Evolutionary conservation across 208 protist genomes (phyloP).

Genomic region (Leishmania lainsoni): DNA sequence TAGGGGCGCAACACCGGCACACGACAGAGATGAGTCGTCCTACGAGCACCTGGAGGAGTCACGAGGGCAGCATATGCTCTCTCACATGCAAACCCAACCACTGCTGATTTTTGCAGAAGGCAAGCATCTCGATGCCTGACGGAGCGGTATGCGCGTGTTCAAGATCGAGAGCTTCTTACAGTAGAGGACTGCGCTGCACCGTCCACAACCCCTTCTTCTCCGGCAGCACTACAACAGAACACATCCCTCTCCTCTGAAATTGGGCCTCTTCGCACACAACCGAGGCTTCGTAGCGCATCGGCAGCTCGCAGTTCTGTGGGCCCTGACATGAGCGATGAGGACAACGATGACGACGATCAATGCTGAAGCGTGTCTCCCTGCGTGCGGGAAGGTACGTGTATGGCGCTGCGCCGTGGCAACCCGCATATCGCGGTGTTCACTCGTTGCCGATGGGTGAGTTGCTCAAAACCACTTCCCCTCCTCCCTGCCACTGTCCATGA

Average conservation of each 20-base stretch:
- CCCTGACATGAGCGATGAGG: conserved; percentile 22
- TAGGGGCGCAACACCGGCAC: neutral
- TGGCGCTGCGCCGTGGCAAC: neutral
- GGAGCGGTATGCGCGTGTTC: conserved; percentile 23
- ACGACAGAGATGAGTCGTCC: conserved; percentile 9
- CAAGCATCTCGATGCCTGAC: conserved; percentile 21
- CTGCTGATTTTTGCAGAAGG: conserved; percentile 22
- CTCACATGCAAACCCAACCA: conserved; percentile 12
- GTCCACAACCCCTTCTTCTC: neutral
- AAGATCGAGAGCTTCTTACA: conserved; percentile 3
- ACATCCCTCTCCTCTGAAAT: neutral
- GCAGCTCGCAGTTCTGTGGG: neutral
- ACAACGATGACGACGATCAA: conserved; percentile 9
- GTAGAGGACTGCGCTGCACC: neutral
- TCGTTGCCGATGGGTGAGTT: neutral
- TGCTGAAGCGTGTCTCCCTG: neutral
- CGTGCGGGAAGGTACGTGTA: neutral
- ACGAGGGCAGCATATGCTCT: conserved; percentile 1
- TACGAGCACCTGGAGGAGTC: conserved; percentile 13
- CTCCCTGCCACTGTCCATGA: neutral
- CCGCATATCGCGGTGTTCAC: neutral
- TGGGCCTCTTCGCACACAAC: neutral
- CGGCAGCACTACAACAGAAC: neutral
- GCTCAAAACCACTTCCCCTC: no score
- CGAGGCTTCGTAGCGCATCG: neutral